phyloP scores from a whole-genome alignment of 228 moss, liverwort and hornwort genomes.

The Sphagnum fallax region DNA sequence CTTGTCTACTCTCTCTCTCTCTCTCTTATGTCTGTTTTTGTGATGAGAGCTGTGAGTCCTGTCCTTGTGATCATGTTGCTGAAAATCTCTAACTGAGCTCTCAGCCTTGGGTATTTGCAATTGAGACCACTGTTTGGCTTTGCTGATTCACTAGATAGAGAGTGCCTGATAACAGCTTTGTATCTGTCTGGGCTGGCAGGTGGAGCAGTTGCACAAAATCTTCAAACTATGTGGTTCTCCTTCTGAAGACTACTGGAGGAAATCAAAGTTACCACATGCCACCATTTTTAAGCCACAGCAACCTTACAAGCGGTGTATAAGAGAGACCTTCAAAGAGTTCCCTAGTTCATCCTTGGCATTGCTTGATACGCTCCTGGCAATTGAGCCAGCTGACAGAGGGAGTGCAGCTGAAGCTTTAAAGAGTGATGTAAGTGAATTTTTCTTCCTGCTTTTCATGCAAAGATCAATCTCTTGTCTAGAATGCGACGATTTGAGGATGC shows the following conservation, averaged over 20 bases:
- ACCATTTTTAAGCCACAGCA: constrained; percentile 72
- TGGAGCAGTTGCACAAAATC: constrained; percentile 65
- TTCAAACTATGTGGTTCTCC: constrained; percentile 69
- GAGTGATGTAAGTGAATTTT: constrained; percentile 35
- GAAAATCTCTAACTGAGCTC: too few species aligned
- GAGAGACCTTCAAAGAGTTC: constrained; percentile 61
- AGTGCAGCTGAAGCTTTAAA: constrained; percentile 51
- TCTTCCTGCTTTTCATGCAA: background rate
- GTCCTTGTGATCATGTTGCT: too few species aligned
- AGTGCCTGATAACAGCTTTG: too few species aligned
- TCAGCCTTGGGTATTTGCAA: too few species aligned
- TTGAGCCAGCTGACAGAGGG: constrained; percentile 62
- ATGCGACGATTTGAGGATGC: background rate
- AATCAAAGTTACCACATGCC: constrained; percentile 62
- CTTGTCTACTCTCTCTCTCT: background rate
- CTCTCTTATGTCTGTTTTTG: background rate
- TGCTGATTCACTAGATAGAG: too few species aligned
- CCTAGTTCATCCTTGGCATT: constrained; percentile 54
- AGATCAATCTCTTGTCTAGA: background rate
- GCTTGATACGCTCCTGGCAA: constrained; percentile 61
- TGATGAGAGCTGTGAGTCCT: too few species aligned
- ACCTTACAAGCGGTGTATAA: constrained; percentile 61
- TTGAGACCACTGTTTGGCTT: too few species aligned
- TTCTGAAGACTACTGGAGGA: constrained; percentile 69
- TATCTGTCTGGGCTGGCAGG: constrained; percentile 17